Percentiles rank a stretch among this genome's conserved stretches.
These are phyloP conservation scores for Ceratobasidium theobromae DNA, from an alignment of 1,284 basidiomycete genomes.

Conservation along the genomic window DNA sequence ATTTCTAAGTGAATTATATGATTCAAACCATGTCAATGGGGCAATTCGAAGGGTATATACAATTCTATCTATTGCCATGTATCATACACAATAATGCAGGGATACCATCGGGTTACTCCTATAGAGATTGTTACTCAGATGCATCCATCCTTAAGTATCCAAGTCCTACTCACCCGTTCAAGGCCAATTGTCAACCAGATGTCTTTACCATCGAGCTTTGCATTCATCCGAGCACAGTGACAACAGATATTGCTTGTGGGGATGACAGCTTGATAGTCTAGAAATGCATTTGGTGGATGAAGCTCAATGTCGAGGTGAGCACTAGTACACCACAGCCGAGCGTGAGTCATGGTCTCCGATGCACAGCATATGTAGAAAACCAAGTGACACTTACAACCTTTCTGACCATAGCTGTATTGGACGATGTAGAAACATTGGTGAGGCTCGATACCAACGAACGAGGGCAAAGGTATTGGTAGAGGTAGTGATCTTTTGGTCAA, in stretches of 20 bases:
- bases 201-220: background rate
- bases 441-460: background rate
- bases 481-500: background rate
- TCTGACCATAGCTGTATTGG: background rate
- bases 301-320: background rate
- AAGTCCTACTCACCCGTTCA: background rate
- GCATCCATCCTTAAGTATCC: no score
- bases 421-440: background rate
- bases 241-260: background rate
- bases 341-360: background rate
- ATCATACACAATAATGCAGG: no score
- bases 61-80: no score
- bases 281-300: background rate
- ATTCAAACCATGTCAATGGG: no score
- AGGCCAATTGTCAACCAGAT: background rate
- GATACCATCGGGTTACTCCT: no score
- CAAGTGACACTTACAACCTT: no score
- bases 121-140: no score
- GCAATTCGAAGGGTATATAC: no score
- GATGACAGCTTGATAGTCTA: background rate
- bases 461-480: background rate
- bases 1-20: no score
- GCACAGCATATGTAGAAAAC: background rate
- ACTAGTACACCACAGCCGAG: background rate
- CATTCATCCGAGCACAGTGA: background rate